phyloP scores from a whole-genome alignment of 2,329 filamentous ascomycete genomes.

The Plenodomus lindquistii region DNA sequence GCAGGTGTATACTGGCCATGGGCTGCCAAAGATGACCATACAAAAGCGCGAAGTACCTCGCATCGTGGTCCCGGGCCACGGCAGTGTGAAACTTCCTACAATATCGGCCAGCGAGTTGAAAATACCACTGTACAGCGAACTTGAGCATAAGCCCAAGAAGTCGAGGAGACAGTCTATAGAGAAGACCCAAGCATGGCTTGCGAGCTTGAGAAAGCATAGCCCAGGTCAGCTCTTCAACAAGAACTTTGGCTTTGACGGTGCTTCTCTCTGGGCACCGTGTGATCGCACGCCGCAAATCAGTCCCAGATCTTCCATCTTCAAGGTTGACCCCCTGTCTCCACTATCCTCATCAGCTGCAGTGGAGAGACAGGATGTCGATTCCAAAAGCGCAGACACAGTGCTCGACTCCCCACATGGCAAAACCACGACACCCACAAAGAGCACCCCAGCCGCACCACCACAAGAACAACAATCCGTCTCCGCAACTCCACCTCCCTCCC shows the following conservation, averaged over 20 bases:
- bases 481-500: background rate
- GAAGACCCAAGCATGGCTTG: background rate
- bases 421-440: background rate
- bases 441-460: background rate
- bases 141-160: background rate
- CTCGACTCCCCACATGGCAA: background rate
- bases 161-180: constrained; percentile 1
- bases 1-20: background rate
- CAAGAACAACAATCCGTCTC: no score
- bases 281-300: constrained; percentile 16
- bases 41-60: background rate
- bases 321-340: background rate
- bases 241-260: constrained; percentile 13
- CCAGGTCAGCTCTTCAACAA: constrained; percentile 17
- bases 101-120: background rate
- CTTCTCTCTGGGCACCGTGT: constrained; percentile 5
- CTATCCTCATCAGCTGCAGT: constrained; percentile 5
- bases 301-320: constrained; percentile 15
- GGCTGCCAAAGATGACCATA: background rate
- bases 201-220: constrained; percentile 3
- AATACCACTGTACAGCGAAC: background rate
- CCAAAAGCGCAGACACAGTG: constrained; percentile 3
- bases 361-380: constrained; percentile 16
- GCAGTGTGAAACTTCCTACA: background rate
- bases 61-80: constrained; percentile 9